Conservation (phyloP, 2,329 filamentous ascomycete genomes). For the Pezizomycotina sp. region DNA sequence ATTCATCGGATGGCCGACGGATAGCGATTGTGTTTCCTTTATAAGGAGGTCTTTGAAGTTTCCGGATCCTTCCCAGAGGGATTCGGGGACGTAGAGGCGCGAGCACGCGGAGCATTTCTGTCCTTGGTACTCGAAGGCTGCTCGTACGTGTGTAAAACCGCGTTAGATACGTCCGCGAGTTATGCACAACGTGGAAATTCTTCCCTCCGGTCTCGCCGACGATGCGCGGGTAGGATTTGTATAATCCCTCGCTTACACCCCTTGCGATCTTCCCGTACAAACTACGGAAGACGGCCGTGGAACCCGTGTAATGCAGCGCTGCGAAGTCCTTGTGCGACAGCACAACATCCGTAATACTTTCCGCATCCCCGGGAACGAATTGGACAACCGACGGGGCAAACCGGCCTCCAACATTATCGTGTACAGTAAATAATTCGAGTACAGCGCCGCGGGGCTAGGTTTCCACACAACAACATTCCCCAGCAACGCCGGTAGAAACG, state of each 20-base stretch:
- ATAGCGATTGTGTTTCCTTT: constrained; percentile 52
- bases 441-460: constrained; percentile 74
- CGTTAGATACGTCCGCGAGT: constrained; percentile 61
- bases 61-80: constrained; percentile 44
- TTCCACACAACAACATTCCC: constrained; percentile 96
- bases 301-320: constrained; percentile 88
- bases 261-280: constrained; percentile 74
- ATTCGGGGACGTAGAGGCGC: constrained; percentile 60
- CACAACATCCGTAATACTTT: constrained; percentile 61
- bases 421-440: constrained; percentile 82
- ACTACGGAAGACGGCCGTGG: constrained; percentile 75
- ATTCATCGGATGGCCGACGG: constrained; percentile 52
- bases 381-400: constrained; percentile 81
- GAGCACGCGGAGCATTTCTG: constrained; percentile 84
- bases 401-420: constrained; percentile 82
- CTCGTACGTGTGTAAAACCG: constrained; percentile 69
- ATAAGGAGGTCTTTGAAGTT: constrained; percentile 51
- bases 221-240: constrained; percentile 70
- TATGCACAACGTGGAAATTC: constrained; percentile 78
- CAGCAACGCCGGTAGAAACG: constrained; percentile 67
- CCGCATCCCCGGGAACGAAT: constrained; percentile 78
- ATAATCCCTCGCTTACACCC: constrained; percentile 65
- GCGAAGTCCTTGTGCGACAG: constrained; percentile 67
- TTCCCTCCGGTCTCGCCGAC: constrained; percentile 86
- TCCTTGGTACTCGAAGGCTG: constrained; percentile 78